phyloP scores from a whole-genome alignment of 1,139 yeast species.

The Hyphopichia fennica region DNA sequence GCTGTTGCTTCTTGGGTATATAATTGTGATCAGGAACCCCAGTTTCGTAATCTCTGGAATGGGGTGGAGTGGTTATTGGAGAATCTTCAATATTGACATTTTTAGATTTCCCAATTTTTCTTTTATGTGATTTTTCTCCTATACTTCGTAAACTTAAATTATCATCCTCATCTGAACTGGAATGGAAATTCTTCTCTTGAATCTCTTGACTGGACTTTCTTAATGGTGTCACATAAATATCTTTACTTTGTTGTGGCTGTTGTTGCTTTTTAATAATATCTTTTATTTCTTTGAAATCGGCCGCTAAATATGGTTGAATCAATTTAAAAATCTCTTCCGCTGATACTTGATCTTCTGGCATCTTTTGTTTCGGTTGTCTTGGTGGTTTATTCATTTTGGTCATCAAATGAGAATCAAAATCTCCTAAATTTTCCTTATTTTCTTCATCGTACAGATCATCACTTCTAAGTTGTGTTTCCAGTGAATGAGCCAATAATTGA shows the following conservation, averaged over 20 bases:
- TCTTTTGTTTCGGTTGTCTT: background rate
- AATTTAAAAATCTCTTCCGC: constrained; percentile 6
- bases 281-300: constrained; percentile 7
- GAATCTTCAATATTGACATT: constrained; percentile 10
- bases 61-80: constrained; percentile 26
- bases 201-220: too few species aligned
- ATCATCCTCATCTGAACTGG: too few species aligned
- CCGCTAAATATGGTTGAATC: constrained; percentile 8
- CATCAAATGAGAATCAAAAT: background rate
- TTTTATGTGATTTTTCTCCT: background rate
- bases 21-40: constrained; percentile 12
- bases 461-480: background rate
- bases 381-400: background rate
- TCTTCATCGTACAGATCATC: background rate
- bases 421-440: background rate
- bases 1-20: background rate
- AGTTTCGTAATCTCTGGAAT: constrained; percentile 24
- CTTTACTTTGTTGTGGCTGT: background rate
- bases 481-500: background rate
- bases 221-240: background rate
- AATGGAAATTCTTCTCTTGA: too few species aligned
- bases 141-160: background rate
- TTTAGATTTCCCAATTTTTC: background rate
- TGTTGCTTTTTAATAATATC: constrained; percentile 1
- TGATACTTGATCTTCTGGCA: background rate